Evolutionary conservation across 345 rosid species (phyloP).

Genomic region (Corchorus capsularis): DNA sequence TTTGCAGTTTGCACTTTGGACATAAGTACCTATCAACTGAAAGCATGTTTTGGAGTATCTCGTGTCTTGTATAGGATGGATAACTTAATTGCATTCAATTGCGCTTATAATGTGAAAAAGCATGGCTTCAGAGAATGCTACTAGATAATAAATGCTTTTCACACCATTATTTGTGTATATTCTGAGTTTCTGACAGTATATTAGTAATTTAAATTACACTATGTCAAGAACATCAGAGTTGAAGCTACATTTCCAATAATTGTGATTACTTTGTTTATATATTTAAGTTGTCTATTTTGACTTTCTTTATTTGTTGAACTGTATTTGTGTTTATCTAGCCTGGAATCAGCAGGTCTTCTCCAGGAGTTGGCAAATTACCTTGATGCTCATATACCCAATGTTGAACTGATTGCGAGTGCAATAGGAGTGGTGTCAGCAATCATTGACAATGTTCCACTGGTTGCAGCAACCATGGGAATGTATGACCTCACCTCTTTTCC

Average conservation of each 20-base stretch:
- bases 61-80: background rate
- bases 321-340: slow-evolving; percentile 41
- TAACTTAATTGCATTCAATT: background rate
- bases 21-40: background rate
- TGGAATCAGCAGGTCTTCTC: slow-evolving; percentile 93
- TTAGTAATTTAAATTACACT: background rate
- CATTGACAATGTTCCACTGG: slow-evolving; percentile 89
- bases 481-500: slow-evolving; percentile 85
- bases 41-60: background rate
- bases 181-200: background rate
- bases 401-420: slow-evolving; percentile 80
- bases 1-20: background rate
- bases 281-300: background rate
- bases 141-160: background rate
- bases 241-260: background rate
- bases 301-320: slow-evolving; percentile 3
- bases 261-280: background rate
- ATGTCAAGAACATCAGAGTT: background rate
- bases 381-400: slow-evolving; percentile 71
- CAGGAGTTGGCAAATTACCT: slow-evolving; percentile 92
- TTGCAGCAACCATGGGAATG: slow-evolving; percentile 99
- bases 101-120: background rate
- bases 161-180: background rate
- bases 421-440: slow-evolving; percentile 86
- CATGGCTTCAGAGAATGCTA: background rate